Evolutionary conservation across 164 flowering plant species (phyloP), one percentile per base, ranked within the genome.

Genomic region (Buxus sempervirens): DNA sequence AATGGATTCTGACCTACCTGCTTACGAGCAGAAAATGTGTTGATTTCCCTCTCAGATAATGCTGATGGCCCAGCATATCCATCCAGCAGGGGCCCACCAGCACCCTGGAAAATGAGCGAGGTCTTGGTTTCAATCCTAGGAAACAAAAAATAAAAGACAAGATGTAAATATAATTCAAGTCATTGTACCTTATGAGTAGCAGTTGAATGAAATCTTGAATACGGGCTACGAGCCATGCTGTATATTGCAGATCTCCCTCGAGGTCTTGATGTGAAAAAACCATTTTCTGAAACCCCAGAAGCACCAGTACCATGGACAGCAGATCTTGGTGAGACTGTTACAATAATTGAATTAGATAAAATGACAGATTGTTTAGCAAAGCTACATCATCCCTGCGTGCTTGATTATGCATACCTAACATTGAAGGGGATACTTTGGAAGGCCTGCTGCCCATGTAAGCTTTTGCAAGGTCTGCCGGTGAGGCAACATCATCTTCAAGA

Each of bases 381-480:
- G 77, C 5, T n/a, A 77, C 48, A 62, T 79, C 85, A 67, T 77
- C 86, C 64, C 72, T 78, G 22, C 65, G 27, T n/a, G 69, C 68
- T 68, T 78, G 90, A 78, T 71, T 68, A 25, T 77, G 86, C 42
- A 77, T 73, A 49, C 81, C 84, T 64, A 78, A 75, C 59, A 61
- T 70, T 26, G 88, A 81, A 14, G 93, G 87, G 16, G 92, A 83
- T 48, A 78, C 74, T 72, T 82, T 85, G 55, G 90, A 80, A 65
- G 89, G 74, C 81, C 86, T 83, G 66, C 78, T 72, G 16, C 88
- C 89, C 99, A 95, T 95, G 81, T 86, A 92, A 26, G 94, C 92
- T 82, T 90, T 92, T 71, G 99, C 99, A 73, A 95, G 86, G 68
- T 90, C 93, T 45, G 90, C 78, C 15, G 97, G 95, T 54, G 96